These are phyloP conservation scores for Aulographum hederae DNA, from an alignment of 2,329 filamentous ascomycete genomes.

Conservation along the genomic window DNA sequence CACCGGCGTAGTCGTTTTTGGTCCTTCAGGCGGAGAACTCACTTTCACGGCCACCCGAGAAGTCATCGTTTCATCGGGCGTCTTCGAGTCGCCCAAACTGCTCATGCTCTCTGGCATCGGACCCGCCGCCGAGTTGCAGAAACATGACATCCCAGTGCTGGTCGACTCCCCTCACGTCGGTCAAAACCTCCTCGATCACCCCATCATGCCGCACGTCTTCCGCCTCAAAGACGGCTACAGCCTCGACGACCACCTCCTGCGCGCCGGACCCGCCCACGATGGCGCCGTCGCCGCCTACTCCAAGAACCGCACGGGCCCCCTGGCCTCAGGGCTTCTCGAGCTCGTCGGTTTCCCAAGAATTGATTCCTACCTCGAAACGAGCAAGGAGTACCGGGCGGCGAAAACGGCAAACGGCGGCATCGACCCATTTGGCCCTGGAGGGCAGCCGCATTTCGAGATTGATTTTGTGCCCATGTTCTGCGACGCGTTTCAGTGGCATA, in stretches of 20 bases:
- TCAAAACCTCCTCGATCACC: conserved; percentile 27
- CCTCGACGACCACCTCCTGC: conserved; percentile 6
- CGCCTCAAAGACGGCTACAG: conserved; percentile 28
- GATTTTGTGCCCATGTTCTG: conserved; percentile 44
- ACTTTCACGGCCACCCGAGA: conserved; percentile 15
- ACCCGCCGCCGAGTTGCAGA: conserved; percentile 20
- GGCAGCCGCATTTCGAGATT: conserved; percentile 13
- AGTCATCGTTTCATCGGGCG: conserved; percentile 14
- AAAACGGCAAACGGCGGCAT: conserved; percentile 21
- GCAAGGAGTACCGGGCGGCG: conserved; percentile 26
- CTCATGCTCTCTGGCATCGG: conserved; percentile 31
- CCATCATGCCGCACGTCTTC: conserved; percentile 21
- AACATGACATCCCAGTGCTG: conserved; percentile 23
- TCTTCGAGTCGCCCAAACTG: conserved; percentile 19
- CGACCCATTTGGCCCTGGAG: conserved; percentile 12
- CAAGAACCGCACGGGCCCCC: too few relatives aligned
- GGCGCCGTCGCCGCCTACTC: conserved; percentile 2
- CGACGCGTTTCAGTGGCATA: conserved; percentile 31
- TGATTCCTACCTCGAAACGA: conserved; percentile 32
- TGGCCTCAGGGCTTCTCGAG: background rate
- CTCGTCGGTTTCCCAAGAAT: background rate
- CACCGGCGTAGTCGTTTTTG: too few relatives aligned
- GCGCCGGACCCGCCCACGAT: background rate
- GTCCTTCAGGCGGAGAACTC: conserved; percentile 20
- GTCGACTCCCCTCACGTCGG: conserved; percentile 23